A percentile compares a stretch with the other conserved stretches of the same genome.
These are phyloP conservation scores for Tuctoria greenei DNA, from an alignment of 176 grass and related monocot species.

Conservation along the genomic window DNA sequence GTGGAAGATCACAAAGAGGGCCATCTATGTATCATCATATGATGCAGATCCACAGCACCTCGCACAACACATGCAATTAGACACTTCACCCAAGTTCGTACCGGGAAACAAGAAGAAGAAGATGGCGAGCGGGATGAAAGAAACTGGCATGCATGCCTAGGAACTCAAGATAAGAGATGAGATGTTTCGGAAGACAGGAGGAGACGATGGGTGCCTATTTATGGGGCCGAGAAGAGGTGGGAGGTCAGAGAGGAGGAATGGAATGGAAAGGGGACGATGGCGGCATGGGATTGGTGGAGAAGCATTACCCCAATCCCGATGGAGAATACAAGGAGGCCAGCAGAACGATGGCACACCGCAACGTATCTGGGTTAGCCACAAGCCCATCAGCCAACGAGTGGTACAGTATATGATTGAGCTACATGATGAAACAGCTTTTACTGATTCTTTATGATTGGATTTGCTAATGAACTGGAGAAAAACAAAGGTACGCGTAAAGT, in stretches of 20 bases:
- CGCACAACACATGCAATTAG: neutral
- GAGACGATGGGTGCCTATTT: neutral
- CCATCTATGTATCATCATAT: conserved; percentile 37
- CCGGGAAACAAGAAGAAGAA: neutral
- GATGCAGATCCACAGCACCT: neutral
- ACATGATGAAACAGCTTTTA: neutral
- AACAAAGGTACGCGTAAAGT: neutral
- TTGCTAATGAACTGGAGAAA: neutral
- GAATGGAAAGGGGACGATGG: neutral
- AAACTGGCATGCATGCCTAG: neutral
- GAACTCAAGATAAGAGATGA: neutral
- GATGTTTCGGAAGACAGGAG: neutral
- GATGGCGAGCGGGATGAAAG: neutral
- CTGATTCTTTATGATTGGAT: conserved; percentile 4
- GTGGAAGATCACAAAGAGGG: conserved; percentile 97
- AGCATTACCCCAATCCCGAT: conserved; percentile 55
- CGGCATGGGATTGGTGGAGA: conserved; percentile 35
- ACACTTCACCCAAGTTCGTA: too few species aligned
- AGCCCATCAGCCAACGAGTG: neutral
- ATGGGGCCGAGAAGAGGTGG: neutral
- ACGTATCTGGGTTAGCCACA: neutral
- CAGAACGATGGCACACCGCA: conserved; percentile 10
- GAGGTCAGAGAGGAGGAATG: neutral
- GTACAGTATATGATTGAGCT: neutral
- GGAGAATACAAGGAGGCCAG: conserved; percentile 47